These are phyloP conservation scores for Ogataea kodamae DNA, from an alignment of 805 yeast genomes.

Conservation along the genomic window DNA sequence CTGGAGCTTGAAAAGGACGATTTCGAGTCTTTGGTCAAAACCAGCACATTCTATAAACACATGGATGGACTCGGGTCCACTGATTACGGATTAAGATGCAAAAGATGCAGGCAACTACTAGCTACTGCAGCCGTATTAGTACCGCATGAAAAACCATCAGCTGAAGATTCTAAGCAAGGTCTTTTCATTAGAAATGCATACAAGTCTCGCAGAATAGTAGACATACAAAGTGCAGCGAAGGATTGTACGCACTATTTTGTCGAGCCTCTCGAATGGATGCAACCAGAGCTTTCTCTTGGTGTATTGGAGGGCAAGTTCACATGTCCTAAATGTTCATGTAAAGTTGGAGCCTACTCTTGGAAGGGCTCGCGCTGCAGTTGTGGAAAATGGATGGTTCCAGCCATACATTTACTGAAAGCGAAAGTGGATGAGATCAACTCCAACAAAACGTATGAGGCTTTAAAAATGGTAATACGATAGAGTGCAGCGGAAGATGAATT, in stretches of 20 bases:
- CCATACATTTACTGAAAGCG: slow-evolving; percentile 73
- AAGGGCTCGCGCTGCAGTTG: slow-evolving; percentile 92
- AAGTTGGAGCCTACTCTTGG: slow-evolving; percentile 93
- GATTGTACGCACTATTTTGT: slow-evolving; percentile 80
- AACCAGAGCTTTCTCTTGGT: slow-evolving; percentile 64
- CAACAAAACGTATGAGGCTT: slow-evolving; percentile 1
- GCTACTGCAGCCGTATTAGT: slow-evolving; percentile 63
- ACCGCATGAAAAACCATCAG: slow-evolving; percentile 60
- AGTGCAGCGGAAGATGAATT: slow-evolving; percentile 1
- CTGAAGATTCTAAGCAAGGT: slow-evolving; percentile 58
- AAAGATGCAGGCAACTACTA: slow-evolving; percentile 69
- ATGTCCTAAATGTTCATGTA: slow-evolving; percentile 81
- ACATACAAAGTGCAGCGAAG: slow-evolving; percentile 52
- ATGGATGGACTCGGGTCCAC: slow-evolving; percentile 2
- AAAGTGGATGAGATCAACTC: slow-evolving; percentile 65
- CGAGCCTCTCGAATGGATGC: slow-evolving; percentile 94
- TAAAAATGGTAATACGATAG: neutral
- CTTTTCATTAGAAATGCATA: slow-evolving; percentile 63
- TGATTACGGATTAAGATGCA: slow-evolving; percentile 55
- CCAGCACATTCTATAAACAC: slow-evolving; percentile 17
- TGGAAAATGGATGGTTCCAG: slow-evolving; percentile 94
- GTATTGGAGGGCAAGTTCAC: slow-evolving; percentile 81
- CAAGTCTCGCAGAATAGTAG: slow-evolving; percentile 56
- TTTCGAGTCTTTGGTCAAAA: slow-evolving; percentile 9
- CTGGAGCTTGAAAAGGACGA: slow-evolving; percentile 30